Conservation (phyloP, 108 stramenopile genomes). For the Cylindrotheca closterium region DNA sequence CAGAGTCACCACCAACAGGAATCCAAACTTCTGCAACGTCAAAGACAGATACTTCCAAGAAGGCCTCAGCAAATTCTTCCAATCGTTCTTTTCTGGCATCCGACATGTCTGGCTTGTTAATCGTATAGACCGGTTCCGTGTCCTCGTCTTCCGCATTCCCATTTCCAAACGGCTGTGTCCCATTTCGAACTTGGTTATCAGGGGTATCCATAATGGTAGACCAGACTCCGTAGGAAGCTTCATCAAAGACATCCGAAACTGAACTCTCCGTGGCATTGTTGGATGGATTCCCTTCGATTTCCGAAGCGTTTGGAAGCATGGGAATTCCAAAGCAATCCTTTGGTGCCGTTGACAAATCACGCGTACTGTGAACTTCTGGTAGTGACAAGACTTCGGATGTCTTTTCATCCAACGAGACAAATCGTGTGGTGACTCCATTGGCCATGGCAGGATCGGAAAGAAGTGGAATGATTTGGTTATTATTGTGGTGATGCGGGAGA, state of each 20-base stretch:
- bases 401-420: constrained; percentile 73
- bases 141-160: neutral
- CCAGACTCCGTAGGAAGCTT: constrained; percentile 88
- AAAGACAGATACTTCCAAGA: constrained; percentile 93
- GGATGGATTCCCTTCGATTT: constrained; percentile 33
- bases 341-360: constrained; percentile 61
- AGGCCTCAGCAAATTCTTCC: constrained; percentile 91
- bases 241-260: constrained; percentile 63
- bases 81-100: constrained; percentile 57
- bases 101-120: constrained; percentile 32
- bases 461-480: constrained; percentile 29
- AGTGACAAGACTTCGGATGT: constrained; percentile 8
- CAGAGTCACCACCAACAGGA: constrained; percentile 33
- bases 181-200: constrained; percentile 18
- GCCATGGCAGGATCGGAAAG: constrained; percentile 18
- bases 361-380: constrained; percentile 39
- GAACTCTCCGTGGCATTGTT: neutral
- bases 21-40: constrained; percentile 94
- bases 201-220: constrained; percentile 75
- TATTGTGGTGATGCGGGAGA: constrained; percentile 29
- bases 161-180: neutral
- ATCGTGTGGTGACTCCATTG: constrained; percentile 76
- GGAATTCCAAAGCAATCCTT: constrained; percentile 85
- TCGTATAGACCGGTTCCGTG: neutral
- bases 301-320: constrained; percentile 65